phyloP scores from a whole-genome alignment of 2,329 filamentous ascomycete species.

The Fusarium irregulare region DNA sequence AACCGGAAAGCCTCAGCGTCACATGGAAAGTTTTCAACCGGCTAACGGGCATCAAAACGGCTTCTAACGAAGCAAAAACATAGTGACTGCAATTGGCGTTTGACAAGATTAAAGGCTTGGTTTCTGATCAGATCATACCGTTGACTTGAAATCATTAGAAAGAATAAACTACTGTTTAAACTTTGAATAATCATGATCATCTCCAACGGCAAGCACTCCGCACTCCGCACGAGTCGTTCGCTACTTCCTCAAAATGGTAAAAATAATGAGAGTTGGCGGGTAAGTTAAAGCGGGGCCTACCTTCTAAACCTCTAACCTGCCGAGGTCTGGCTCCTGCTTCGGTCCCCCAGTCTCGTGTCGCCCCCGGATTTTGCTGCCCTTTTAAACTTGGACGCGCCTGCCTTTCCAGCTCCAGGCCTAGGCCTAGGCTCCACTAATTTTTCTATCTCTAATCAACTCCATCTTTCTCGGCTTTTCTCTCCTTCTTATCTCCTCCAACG shows the following conservation, averaged over 20 bases:
- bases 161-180: not conserved
- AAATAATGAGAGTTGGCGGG: conserved; percentile 13
- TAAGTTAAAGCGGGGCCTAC: conserved; percentile 1
- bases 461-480: conserved; percentile 31
- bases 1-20: conserved; percentile 30
- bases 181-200: not conserved
- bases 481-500: conserved; percentile 9
- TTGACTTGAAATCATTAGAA: not conserved
- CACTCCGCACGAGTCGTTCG: conserved; percentile 3
- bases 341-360: conserved; percentile 25
- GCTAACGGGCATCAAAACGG: conserved; percentile 15
- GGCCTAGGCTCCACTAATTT: conserved; percentile 31
- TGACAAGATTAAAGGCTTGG: not conserved
- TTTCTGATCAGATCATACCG: not conserved
- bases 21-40: conserved; percentile 28
- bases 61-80: not conserved
- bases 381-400: conserved; percentile 24
- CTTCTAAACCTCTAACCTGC: conserved; percentile 28
- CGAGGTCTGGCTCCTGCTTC: conserved; percentile 40
- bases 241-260: conserved; percentile 24
- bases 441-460: conserved; percentile 32
- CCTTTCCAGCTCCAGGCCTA: conserved; percentile 6
- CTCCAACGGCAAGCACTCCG: not conserved
- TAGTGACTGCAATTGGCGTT: not conserved
- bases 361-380: conserved; percentile 48